Conservation (phyloP, 2,329 filamentous ascomycete species). For the Mycocentrospora acerina region DNA sequence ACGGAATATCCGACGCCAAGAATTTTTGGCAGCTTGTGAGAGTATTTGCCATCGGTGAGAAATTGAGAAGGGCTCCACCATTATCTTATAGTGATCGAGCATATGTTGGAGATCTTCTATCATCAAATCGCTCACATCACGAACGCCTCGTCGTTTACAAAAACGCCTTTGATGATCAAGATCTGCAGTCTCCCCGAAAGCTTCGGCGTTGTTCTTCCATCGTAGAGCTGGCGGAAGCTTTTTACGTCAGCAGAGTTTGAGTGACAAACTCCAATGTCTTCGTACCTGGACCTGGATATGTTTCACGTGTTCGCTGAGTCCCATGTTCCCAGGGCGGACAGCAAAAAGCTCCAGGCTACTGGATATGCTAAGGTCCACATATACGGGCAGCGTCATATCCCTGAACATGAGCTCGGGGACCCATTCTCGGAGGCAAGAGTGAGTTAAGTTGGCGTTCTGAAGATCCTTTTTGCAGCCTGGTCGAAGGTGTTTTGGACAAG, state of each 20-base stretch:
- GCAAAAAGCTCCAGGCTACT: conserved; percentile 14
- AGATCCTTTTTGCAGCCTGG: conserved; percentile 12
- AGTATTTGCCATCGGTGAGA: conserved; percentile 5
- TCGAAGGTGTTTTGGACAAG: conserved; percentile 1
- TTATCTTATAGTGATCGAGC: conserved; percentile 9
- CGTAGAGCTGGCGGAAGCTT: conserved; percentile 18
- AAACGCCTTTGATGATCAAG: too few species aligned
- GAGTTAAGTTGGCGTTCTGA: conserved; percentile 19
- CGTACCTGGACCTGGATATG: too few species aligned
- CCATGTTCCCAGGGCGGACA: neutral
- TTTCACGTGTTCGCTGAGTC: too few species aligned
- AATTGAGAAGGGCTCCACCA: conserved; percentile 6
- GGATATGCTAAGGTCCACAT: conserved; percentile 11
- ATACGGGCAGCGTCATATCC: conserved; percentile 16
- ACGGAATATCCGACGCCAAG: too few species aligned
- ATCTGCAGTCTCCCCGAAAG: too few species aligned
- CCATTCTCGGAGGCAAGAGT: conserved; percentile 18
- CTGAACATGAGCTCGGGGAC: conserved; percentile 16
- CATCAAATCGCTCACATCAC: too few species aligned
- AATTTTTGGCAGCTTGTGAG: too few species aligned
- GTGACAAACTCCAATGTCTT: too few species aligned
- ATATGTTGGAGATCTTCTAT: conserved; percentile 4
- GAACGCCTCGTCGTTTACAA: too few species aligned
- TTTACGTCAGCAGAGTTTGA: too few species aligned
- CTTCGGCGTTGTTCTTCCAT: conserved; percentile 10